Evolutionary conservation across 108 stramenopile genomes (phyloP).

Genomic region (Discostella stelligeroides): DNA sequence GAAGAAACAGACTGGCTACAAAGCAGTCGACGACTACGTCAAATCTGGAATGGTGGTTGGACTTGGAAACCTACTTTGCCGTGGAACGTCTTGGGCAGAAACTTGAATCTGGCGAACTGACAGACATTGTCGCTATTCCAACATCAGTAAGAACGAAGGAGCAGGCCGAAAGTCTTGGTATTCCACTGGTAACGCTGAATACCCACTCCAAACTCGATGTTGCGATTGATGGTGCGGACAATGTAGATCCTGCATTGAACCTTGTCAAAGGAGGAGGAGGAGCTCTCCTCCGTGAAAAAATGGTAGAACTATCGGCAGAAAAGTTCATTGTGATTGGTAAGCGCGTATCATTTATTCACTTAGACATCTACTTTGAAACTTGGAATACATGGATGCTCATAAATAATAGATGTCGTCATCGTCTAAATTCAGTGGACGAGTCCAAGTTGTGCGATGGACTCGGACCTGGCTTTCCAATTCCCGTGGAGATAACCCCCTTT

Average conservation of each 20-base stretch:
- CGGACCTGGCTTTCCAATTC: constrained; percentile 93
- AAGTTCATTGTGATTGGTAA: constrained; percentile 88
- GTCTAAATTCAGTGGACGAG: constrained; percentile 83
- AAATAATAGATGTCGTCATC: no score
- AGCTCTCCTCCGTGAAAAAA: constrained; percentile 95
- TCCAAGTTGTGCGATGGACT: constrained; percentile 94
- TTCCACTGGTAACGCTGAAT: constrained; percentile 95
- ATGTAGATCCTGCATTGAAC: constrained; percentile 95
- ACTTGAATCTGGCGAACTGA: constrained; percentile 89
- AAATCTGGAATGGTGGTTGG: constrained; percentile 97
- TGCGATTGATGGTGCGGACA: constrained; percentile 98
- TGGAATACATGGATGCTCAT: not conserved
- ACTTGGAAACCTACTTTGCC: constrained; percentile 98
- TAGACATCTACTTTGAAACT: not conserved
- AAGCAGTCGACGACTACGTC: constrained; percentile 92
- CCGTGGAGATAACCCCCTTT: constrained; percentile 96
- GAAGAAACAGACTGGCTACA: constrained; percentile 91
- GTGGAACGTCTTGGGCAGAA: constrained; percentile 96
- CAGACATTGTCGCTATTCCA: constrained; percentile 96
- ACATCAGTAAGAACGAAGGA: constrained; percentile 97
- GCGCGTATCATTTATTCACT: constrained; percentile 12
- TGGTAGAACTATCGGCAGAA: constrained; percentile 88
- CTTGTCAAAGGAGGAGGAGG: constrained; percentile 98
- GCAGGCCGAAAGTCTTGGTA: constrained; percentile 89
- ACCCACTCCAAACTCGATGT: constrained; percentile 96